These are phyloP conservation scores for Tylopilus sp. DNA, from an alignment of 768 basidiomycete genomes.

Conservation along the genomic window DNA sequence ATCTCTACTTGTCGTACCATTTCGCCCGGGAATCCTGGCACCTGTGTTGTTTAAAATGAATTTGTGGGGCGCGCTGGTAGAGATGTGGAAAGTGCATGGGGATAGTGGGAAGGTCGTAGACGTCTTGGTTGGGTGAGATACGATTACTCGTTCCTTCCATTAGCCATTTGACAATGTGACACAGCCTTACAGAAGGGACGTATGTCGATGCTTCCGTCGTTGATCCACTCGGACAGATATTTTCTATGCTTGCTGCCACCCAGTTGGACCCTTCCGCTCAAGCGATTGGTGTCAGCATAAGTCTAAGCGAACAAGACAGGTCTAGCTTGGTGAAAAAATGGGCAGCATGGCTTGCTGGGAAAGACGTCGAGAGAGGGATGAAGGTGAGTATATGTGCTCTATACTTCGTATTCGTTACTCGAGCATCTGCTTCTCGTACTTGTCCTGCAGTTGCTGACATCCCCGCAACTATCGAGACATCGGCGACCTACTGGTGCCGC, in stretches of 20 bases:
- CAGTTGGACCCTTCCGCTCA: conserved; percentile 5
- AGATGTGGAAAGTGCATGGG: conserved; percentile 25
- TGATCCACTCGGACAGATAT: conserved; percentile 29
- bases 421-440: neutral
- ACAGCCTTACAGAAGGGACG: conserved; percentile 27
- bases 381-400: conserved; percentile 42
- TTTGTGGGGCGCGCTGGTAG: conserved; percentile 24
- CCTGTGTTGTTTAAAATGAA: conserved; percentile 17
- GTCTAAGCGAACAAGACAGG: conserved; percentile 40
- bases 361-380: conserved; percentile 66
- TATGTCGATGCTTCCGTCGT: conserved; percentile 20
- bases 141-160: neutral
- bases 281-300: neutral
- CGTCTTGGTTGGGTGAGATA: conserved; percentile 24
- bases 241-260: conserved; percentile 19
- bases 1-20: neutral
- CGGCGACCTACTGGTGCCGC: conserved; percentile 19
- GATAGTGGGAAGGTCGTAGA: conserved; percentile 22
- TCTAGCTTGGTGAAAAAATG: conserved; percentile 62
- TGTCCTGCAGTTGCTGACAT: conserved; percentile 20
- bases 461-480: conserved; percentile 14
- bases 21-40: conserved; percentile 17
- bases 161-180: neutral
- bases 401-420: neutral
- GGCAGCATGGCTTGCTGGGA: conserved; percentile 76